These are phyloP conservation scores for Cerrena zonata DNA, from an alignment of 1,284 basidiomycete genomes.

Conservation along the genomic window DNA sequence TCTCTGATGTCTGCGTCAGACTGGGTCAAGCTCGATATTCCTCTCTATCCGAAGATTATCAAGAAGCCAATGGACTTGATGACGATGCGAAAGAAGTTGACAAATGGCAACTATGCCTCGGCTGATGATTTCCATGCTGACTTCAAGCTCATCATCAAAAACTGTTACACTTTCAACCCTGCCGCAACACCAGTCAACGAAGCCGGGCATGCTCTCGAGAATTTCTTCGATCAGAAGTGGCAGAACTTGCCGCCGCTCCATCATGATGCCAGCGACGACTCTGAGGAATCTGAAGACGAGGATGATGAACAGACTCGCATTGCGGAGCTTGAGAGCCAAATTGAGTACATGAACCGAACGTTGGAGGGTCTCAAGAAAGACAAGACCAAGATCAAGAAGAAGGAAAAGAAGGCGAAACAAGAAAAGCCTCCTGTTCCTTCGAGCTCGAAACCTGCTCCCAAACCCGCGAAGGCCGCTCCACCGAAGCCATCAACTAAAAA, in stretches of 20 bases:
- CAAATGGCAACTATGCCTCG: conserved; percentile 67
- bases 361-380: conserved; percentile 53
- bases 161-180: conserved; percentile 92
- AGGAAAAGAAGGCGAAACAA: conserved; percentile 57
- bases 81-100: conserved; percentile 83
- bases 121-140: conserved; percentile 82
- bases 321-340: conserved; percentile 66
- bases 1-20: conserved; percentile 37
- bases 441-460: conserved; percentile 45
- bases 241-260: conserved; percentile 65
- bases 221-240: conserved; percentile 90
- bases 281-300: conserved; percentile 47
- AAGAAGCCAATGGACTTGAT: conserved; percentile 93
- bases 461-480: conserved; percentile 6
- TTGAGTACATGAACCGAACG: conserved; percentile 63
- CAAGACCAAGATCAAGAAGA: conserved; percentile 47
- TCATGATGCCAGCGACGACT: conserved; percentile 34
- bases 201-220: conserved; percentile 76
- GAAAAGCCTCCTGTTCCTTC: conserved; percentile 44
- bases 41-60: conserved; percentile 81
- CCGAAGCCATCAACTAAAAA: conserved; percentile 48
- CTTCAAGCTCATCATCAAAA: conserved; percentile 89
- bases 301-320: conserved; percentile 55
- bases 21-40: conserved; percentile 74
- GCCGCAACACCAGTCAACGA: conserved; percentile 80